Percentiles rank a stretch among this genome's conserved stretches.
Evolutionary conservation across 352 stramenopile species (phyloP).

Genomic region (Phytophthora kernoviae): DNA sequence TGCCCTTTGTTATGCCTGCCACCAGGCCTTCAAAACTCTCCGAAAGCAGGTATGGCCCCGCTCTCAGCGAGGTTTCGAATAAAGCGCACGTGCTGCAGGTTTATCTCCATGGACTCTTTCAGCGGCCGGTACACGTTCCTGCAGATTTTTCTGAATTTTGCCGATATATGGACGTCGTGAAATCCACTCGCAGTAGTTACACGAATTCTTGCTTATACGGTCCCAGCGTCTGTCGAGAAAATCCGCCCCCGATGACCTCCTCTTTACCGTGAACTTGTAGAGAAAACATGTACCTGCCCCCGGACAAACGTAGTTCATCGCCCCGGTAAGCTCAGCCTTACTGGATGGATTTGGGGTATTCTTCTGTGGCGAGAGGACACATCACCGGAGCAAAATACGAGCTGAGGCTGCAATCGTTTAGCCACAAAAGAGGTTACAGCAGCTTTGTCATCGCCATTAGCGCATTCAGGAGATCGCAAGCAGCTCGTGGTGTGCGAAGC

Average conservation of each 20-base stretch:
- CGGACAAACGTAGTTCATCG: constrained; percentile 16
- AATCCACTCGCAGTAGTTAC: constrained; percentile 23
- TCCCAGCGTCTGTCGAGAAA: constrained; percentile 25
- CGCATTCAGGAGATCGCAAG: constrained; percentile 4
- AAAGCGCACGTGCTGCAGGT: constrained; percentile 15
- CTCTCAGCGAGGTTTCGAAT: constrained; percentile 15
- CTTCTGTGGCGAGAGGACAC: constrained; percentile 1
- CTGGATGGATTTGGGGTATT: neutral
- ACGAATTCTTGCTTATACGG: constrained; percentile 9
- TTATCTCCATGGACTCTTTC: constrained; percentile 11
- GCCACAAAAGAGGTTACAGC: constrained; percentile 1
- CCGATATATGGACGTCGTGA: neutral
- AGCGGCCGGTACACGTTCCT: constrained; percentile 11
- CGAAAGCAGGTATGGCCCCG: neutral
- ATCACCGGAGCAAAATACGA: constrained; percentile 7
- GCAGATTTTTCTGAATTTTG: constrained; percentile 4
- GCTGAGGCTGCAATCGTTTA: neutral
- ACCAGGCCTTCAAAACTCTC: neutral
- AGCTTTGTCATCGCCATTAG: neutral
- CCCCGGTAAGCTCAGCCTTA: constrained; percentile 15
- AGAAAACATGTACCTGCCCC: constrained; percentile 20
- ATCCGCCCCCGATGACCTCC: constrained; percentile 9
- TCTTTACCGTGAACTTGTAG: constrained; percentile 27
- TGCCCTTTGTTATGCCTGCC: neutral
- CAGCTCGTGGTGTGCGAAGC: constrained; percentile 8